Conservation (phyloP, 2,329 filamentous ascomycete species). For the Leptographium wingfieldii region DNA sequence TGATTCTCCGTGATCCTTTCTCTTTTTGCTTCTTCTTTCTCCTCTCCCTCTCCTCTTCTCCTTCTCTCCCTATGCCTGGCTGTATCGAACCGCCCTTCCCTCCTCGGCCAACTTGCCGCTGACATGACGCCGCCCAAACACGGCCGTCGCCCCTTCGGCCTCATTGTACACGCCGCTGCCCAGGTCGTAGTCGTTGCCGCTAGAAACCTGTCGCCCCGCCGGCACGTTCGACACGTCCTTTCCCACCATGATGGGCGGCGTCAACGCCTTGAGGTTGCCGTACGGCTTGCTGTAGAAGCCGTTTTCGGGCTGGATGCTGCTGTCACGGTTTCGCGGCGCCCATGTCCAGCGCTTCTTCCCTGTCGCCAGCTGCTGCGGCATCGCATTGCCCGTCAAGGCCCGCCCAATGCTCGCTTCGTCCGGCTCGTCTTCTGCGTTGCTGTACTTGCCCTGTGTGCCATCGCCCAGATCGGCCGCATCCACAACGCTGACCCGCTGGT, state of each 20-base stretch:
- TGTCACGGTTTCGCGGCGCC: constrained; percentile 17
- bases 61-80: neutral
- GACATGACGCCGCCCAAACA: constrained; percentile 43
- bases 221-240: constrained; percentile 9
- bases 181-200: constrained; percentile 41
- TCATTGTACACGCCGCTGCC: constrained; percentile 6
- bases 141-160: constrained; percentile 3
- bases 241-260: constrained; percentile 41
- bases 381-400: neutral
- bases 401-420: neutral
- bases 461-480: constrained; percentile 25
- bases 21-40: too few relatives aligned
- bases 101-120: constrained; percentile 66
- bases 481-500: constrained; percentile 28
- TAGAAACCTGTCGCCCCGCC: constrained; percentile 42
- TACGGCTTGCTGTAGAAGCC: constrained; percentile 43
- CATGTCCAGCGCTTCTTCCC: constrained; percentile 11
- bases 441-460: neutral
- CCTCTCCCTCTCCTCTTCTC: too few relatives aligned
- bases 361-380: neutral
- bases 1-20: too few relatives aligned
- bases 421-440: neutral
- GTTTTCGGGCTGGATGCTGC: constrained; percentile 36
- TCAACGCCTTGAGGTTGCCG: constrained; percentile 40
- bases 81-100: constrained; percentile 25